These are phyloP conservation scores for Coprinopsis cinerea DNA, from an alignment of 768 basidiomycete genomes.

Conservation along the genomic window DNA sequence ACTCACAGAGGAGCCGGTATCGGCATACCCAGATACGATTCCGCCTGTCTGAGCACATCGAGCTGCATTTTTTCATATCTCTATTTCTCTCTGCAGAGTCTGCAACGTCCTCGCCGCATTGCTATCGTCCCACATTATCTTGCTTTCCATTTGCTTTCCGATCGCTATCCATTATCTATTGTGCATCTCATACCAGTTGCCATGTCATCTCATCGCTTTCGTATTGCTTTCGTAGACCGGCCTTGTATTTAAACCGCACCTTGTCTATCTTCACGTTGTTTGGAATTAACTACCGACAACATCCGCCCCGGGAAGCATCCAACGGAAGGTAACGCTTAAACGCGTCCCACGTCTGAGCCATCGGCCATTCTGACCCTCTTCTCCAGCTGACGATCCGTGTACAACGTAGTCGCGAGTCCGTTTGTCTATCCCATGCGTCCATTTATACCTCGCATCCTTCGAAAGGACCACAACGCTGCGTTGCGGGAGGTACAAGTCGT, in stretches of 20 bases:
- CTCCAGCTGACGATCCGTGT: neutral
- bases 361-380: constrained; percentile 11
- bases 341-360: constrained; percentile 51
- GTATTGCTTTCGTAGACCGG: too few species aligned
- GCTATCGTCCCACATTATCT: too few species aligned
- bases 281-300: constrained; percentile 51
- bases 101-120: too few species aligned
- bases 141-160: too few species aligned
- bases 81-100: too few species aligned
- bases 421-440: constrained; percentile 84
- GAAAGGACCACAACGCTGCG: constrained; percentile 74
- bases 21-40: neutral
- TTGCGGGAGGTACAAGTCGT: constrained; percentile 67
- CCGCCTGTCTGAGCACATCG: constrained; percentile 2
- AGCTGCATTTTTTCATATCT: too few species aligned
- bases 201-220: too few species aligned
- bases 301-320: constrained; percentile 82
- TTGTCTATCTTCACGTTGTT: too few species aligned
- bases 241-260: too few species aligned
- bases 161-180: too few species aligned
- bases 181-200: too few species aligned
- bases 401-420: constrained; percentile 56
- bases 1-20: neutral
- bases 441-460: constrained; percentile 76
- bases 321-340: constrained; percentile 82